Base-by-base conservation (phyloP, 2,329 filamentous ascomycete species). In the Colletotrichum zoysiae region DNA sequence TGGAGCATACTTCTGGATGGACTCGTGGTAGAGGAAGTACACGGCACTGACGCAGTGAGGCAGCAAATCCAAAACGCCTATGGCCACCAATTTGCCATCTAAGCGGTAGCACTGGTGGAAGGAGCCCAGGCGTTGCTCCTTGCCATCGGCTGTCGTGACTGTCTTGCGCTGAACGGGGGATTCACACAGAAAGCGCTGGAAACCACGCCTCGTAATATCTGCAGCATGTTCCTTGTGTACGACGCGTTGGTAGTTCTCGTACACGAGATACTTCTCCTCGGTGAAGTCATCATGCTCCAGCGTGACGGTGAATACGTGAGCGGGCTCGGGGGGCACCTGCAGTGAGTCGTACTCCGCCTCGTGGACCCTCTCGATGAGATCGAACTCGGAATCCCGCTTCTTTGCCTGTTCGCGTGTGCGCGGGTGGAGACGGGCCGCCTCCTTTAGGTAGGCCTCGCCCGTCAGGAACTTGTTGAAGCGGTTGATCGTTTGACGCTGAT, bases 81-180 rank as follows among this genome's bases (percentile, higher is more conserved):
- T 87, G 2, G 93, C 93, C 33, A 95, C 89, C 18, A 96, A 84
- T 61, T 89, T 86, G 30, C 92, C 93, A 77, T 96, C 92, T 3
- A 96, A 84, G 40, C 93, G 87, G 78, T 95, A 95, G 82, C 92
- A 95, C 78, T 95, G 93, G 76, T 96, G 93, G 76, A 89, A 95
- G 1, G 92, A 94, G 20, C 93, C 93, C 0, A 95, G 81, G 53
- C 82, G 83, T 56, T 86, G 85, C 70, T 86, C 84, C 23, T 83
- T 83, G 35, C 89, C 89, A 67, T 90, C 84, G 1, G 83, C 73
- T 2, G 80, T 79, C 23, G 80, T 79, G 46, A 85, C 74, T 1
- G 81, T 85, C 42, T 83, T 81, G 16, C 86, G 84, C 16, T 79
- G 83, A 51, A 95, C 77, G 1, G 93, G 92, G 5, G 93, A 95